Percentiles rank a stretch among this genome's conserved stretches.
phyloP scores from a whole-genome alignment of 805 yeast species.

The Candida argentea region DNA sequence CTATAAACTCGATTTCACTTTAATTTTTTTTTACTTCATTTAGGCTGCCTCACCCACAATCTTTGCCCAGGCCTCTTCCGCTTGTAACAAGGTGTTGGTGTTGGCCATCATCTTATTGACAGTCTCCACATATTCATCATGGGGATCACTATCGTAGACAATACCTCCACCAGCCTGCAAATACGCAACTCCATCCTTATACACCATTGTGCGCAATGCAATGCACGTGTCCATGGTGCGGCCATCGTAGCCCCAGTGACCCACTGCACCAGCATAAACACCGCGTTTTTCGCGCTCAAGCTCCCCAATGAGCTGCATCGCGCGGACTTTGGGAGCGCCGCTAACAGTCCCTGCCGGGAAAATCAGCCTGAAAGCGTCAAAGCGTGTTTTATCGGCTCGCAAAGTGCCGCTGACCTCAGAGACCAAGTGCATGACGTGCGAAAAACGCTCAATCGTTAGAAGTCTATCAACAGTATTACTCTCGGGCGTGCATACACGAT shows the following conservation, averaged over 20 bases:
- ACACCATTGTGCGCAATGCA: slow-evolving; percentile 94
- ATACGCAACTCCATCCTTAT: slow-evolving; percentile 81
- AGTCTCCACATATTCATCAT: slow-evolving; percentile 92
- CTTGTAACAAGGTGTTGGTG: slow-evolving; percentile 81
- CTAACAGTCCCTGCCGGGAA: slow-evolving; percentile 99
- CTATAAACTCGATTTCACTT: too few species aligned
- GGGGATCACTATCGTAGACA: slow-evolving; percentile 89
- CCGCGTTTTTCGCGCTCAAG: slow-evolving; percentile 90
- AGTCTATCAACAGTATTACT: slow-evolving; percentile 82
- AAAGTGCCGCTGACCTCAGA: slow-evolving; percentile 90
- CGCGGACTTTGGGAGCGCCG: slow-evolving; percentile 96
- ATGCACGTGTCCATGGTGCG: slow-evolving; percentile 94
- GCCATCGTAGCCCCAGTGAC: slow-evolving; percentile 96
- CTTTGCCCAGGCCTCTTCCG: slow-evolving; percentile 68
- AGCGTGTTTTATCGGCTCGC: slow-evolving; percentile 74
- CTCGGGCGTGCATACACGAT: slow-evolving; percentile 83
- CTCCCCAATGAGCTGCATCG: slow-evolving; percentile 90
- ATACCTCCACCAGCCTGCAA: slow-evolving; percentile 99
- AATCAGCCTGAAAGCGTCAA: slow-evolving; percentile 94
- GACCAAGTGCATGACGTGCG: slow-evolving; percentile 95
- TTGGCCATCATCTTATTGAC: slow-evolving; percentile 96
- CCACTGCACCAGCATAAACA: slow-evolving; percentile 98
- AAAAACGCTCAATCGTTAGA: slow-evolving; percentile 83
- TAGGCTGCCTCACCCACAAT: slow-evolving; percentile 17
- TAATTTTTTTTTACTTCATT: too few species aligned